Conservation (phyloP, 2,329 filamentous ascomycete species). For the Mycocentrospora acerina region DNA sequence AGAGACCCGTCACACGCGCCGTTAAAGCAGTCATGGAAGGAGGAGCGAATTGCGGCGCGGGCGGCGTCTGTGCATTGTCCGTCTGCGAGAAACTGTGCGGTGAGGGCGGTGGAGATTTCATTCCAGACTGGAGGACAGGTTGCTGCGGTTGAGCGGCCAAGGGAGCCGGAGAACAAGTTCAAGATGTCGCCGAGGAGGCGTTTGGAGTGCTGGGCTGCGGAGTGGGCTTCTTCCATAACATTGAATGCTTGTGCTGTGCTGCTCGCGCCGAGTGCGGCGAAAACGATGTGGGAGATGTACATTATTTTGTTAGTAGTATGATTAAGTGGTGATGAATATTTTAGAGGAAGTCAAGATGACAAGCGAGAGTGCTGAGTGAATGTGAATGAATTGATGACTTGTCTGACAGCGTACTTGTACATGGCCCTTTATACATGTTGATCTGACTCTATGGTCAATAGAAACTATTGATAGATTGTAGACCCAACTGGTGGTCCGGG, state of each 20-base stretch:
- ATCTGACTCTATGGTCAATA: too few species aligned
- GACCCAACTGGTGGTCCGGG: too few species aligned
- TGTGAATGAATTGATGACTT: too few species aligned
- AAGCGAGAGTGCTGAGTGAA: too few species aligned
- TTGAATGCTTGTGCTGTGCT: slow-evolving; percentile 28
- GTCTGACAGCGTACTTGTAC: too few species aligned
- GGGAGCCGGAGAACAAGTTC: slow-evolving; percentile 4
- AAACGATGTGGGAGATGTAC: slow-evolving; percentile 34
- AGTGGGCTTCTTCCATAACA: slow-evolving; percentile 19
- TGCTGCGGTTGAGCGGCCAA: slow-evolving; percentile 5
- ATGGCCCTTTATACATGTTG: too few species aligned
- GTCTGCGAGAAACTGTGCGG: slow-evolving; percentile 33
- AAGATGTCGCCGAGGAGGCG: slow-evolving; percentile 16
- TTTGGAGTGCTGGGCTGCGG: slow-evolving; percentile 15
- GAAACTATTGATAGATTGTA: too few species aligned
- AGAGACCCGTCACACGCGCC: slow-evolving; percentile 41
- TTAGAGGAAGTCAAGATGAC: too few species aligned
- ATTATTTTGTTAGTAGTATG: slow-evolving; percentile 26
- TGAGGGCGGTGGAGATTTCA: slow-evolving; percentile 35
- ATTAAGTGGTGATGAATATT: too few species aligned
- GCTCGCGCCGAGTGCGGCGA: slow-evolving; percentile 26
- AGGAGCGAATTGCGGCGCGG: slow-evolving; percentile 35
- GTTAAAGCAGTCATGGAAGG: slow-evolving; percentile 42
- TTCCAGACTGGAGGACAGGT: slow-evolving; percentile 36
- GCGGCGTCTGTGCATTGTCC: slow-evolving; percentile 41